These are phyloP conservation scores for Pythium grandisporangium DNA, from an alignment of 352 stramenopile genomes.

Conservation along the genomic window DNA sequence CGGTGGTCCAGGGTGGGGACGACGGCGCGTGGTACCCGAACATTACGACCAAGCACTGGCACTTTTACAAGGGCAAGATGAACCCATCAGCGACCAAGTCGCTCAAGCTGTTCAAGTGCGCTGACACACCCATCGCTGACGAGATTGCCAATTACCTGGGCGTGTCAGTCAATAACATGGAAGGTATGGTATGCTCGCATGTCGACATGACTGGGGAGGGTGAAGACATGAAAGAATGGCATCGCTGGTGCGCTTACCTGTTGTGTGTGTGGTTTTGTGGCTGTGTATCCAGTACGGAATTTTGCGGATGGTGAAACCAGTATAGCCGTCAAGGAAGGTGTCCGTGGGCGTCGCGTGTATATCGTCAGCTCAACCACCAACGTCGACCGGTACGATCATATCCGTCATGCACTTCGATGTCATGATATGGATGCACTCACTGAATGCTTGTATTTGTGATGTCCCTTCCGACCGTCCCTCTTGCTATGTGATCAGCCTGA, in stretches of 20 bases:
- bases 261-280: no score
- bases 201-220: no score
- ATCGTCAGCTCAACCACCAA: constrained; percentile 84
- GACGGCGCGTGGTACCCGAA: constrained; percentile 59
- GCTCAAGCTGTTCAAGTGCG: constrained; percentile 87
- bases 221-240: no score
- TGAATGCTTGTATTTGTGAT: neutral
- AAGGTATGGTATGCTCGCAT: no score
- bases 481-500: constrained; percentile 27
- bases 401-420: no score
- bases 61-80: constrained; percentile 86
- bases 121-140: constrained; percentile 78
- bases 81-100: constrained; percentile 72
- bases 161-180: constrained; percentile 72
- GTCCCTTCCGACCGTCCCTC: neutral
- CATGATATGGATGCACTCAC: no score
- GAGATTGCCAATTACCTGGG: constrained; percentile 79
- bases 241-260: no score
- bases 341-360: constrained; percentile 78
- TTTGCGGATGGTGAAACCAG: constrained; percentile 83
- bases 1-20: constrained; percentile 11
- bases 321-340: constrained; percentile 61
- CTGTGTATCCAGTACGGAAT: constrained; percentile 36
- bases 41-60: constrained; percentile 82
- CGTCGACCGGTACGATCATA: constrained; percentile 72